Evolutionary conservation across 2,329 filamentous ascomycete genomes (phyloP).

Genomic region (Endothia cerciana): DNA sequence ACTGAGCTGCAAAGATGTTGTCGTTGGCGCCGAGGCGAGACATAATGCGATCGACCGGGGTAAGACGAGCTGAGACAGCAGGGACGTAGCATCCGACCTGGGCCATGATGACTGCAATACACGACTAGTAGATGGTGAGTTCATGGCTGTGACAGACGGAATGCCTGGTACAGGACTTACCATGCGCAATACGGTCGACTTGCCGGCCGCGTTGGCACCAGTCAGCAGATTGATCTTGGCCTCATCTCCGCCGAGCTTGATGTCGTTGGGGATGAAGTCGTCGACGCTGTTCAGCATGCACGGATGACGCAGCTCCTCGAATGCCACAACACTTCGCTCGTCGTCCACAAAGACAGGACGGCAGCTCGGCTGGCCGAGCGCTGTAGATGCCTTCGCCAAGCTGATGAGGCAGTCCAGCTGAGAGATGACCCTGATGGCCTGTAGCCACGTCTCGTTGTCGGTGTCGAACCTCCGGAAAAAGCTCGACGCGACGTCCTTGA

Average conservation of each 20-base stretch:
- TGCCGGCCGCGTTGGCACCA: conserved; percentile 95
- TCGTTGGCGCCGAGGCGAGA: conserved; percentile 95
- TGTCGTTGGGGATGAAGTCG: conserved; percentile 96
- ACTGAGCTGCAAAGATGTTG: conserved; percentile 98
- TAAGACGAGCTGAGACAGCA: conserved; percentile 78
- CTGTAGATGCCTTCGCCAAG: conserved; percentile 83
- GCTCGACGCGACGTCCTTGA: conserved; percentile 80
- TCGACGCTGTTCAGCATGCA: conserved; percentile 89
- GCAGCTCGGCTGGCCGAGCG: conserved; percentile 84
- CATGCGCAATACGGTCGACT: conserved; percentile 96
- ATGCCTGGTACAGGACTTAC: conserved; percentile 51
- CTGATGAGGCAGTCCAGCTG: conserved; percentile 96
- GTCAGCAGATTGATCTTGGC: conserved; percentile 91
- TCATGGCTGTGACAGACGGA: not conserved
- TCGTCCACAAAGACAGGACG: conserved; percentile 85
- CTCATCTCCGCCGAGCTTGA: conserved; percentile 78
- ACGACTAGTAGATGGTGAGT: conserved; percentile 64
- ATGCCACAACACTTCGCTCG: conserved; percentile 85
- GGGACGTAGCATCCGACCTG: conserved; percentile 95
- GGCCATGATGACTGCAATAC: conserved; percentile 94
- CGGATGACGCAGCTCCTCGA: conserved; percentile 89
- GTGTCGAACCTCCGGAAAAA: conserved; percentile 89
- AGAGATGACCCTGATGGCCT: conserved; percentile 85
- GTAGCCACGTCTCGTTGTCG: conserved; percentile 83
- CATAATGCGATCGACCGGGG: conserved; percentile 97